phyloP scores from a whole-genome alignment of 345 rosid genomes.

The Pugionium dolabratum region DNA sequence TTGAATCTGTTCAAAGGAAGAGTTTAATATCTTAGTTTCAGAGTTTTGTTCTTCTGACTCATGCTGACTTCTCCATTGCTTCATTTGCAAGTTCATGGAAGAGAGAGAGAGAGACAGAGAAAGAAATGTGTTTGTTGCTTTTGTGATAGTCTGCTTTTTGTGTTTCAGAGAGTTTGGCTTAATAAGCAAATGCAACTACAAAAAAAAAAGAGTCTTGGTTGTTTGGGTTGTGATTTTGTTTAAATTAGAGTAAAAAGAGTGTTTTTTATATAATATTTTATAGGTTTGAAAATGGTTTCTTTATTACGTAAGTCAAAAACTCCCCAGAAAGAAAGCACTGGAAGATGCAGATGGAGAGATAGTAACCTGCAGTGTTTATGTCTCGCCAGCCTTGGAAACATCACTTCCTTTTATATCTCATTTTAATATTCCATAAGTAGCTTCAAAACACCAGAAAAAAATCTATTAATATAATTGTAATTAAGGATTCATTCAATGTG shows the following conservation, averaged over 20 bases:
- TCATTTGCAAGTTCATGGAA: constrained; percentile 82
- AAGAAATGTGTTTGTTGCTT: constrained; percentile 44
- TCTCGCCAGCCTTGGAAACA: constrained; percentile 48
- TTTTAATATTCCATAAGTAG: constrained; percentile 37
- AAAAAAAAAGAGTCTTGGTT: neutral
- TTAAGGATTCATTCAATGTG: constrained; percentile 25
- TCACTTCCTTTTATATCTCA: constrained; percentile 32
- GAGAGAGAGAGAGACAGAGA: constrained; percentile 35
- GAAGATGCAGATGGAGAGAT: constrained; percentile 32
- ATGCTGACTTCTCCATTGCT: constrained; percentile 79
- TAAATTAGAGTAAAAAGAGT: constrained; percentile 29
- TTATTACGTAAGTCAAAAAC: constrained; percentile 24
- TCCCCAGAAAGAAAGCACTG: constrained; percentile 35
- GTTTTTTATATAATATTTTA: constrained; percentile 3
- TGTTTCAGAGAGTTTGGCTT: constrained; percentile 32
- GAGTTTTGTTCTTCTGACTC: constrained; percentile 63
- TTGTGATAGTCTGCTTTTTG: constrained; percentile 37
- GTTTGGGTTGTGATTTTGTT: constrained; percentile 28
- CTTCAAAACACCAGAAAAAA: constrained; percentile 20
- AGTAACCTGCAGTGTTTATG: constrained; percentile 52
- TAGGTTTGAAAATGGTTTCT: constrained; percentile 15
- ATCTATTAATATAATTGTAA: constrained; percentile 27
- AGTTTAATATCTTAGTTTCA: constrained; percentile 72
- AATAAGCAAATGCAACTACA: constrained; percentile 39
- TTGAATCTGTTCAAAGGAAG: constrained; percentile 51